These are phyloP conservation scores for Daldinia vernicosa DNA, from an alignment of 495 filamentous ascomycete species.

Conservation along the genomic window DNA sequence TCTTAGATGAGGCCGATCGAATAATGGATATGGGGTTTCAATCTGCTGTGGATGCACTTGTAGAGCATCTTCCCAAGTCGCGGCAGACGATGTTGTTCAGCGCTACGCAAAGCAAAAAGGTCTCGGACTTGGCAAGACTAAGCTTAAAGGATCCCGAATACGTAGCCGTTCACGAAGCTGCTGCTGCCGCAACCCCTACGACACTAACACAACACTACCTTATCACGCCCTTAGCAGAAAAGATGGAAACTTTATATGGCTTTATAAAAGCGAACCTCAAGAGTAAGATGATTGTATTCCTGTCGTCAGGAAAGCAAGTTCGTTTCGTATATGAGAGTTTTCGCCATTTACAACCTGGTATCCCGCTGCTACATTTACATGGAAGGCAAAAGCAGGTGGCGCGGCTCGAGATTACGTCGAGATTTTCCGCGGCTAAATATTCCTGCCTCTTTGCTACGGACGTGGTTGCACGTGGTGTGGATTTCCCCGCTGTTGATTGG, in stretches of 20 bases:
- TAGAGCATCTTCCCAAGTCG: slow-evolving; percentile 87
- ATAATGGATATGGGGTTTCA: slow-evolving; percentile 99
- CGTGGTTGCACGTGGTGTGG: slow-evolving; percentile 89
- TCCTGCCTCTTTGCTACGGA: slow-evolving; percentile 95
- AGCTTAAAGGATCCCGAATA: slow-evolving; percentile 93
- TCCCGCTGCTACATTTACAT: slow-evolving; percentile 93
- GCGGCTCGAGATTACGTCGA: slow-evolving; percentile 82
- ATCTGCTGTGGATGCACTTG: slow-evolving; percentile 86
- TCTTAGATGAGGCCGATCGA: slow-evolving; percentile 94
- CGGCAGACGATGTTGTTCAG: slow-evolving; percentile 95
- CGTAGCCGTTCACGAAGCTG: slow-evolving; percentile 88
- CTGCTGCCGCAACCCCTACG: slow-evolving; percentile 80
- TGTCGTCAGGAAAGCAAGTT: slow-evolving; percentile 95
- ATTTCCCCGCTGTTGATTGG: slow-evolving; percentile 98
- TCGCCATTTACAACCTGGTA: slow-evolving; percentile 91
- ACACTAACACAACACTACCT: slow-evolving; percentile 92
- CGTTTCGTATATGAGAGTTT: slow-evolving; percentile 94
- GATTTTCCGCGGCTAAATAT: slow-evolving; percentile 79
- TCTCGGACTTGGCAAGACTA: slow-evolving; percentile 88
- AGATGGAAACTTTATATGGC: slow-evolving; percentile 89
- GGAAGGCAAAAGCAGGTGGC: slow-evolving; percentile 92
- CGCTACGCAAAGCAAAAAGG: slow-evolving; percentile 93
- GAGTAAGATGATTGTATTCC: slow-evolving; percentile 90
- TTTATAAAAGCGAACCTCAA: slow-evolving; percentile 91
- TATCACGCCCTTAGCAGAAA: slow-evolving; percentile 81